phyloP scores from a whole-genome alignment of 495 filamentous ascomycete species.

The Pseudomonodictys pantanalensis region DNA sequence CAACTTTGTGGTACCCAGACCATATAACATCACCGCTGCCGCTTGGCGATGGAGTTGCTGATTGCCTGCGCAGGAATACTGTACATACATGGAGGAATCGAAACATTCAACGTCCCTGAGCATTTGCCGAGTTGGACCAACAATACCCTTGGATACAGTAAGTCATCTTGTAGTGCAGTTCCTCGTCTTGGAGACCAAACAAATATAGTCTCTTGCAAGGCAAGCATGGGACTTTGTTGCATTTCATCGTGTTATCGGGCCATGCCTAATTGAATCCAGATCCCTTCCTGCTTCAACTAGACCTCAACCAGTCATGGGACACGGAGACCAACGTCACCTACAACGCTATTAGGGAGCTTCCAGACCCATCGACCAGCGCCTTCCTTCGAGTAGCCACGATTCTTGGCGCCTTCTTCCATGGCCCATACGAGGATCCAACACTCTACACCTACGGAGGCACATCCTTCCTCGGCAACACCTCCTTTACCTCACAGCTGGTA shows the following conservation, averaged over 20 bases:
- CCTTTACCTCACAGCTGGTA: no score
- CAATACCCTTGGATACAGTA: conserved; percentile 13
- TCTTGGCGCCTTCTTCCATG: conserved; percentile 39
- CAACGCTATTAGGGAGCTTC: conserved; percentile 34
- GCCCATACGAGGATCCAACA: conserved; percentile 22
- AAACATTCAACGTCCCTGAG: conserved; percentile 27
- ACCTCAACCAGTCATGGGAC: conserved; percentile 45
- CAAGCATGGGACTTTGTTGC: no score
- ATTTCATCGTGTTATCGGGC: background rate
- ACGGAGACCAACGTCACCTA: conserved; percentile 45
- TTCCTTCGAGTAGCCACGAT: conserved; percentile 33
- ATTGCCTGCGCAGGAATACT: no score
- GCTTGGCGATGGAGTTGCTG: no score
- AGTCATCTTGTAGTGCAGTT: background rate
- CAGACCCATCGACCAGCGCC: conserved; percentile 19
- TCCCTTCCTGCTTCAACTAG: conserved; percentile 40
- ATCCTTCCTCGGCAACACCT: conserved; percentile 1
- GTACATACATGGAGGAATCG: conserved; percentile 43
- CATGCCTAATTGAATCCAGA: conserved; percentile 31
- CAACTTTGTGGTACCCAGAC: no score
- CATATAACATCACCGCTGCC: no score
- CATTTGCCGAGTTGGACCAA: conserved; percentile 5
- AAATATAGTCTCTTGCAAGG: background rate
- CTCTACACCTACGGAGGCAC: conserved; percentile 24
- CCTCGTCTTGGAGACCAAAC: background rate